A percentile compares a stretch with the other conserved stretches of the same genome.
Evolutionary conservation across 2,329 filamentous ascomycete genomes (phyloP).

Genomic region (Ophiocordyceps robertsii): DNA sequence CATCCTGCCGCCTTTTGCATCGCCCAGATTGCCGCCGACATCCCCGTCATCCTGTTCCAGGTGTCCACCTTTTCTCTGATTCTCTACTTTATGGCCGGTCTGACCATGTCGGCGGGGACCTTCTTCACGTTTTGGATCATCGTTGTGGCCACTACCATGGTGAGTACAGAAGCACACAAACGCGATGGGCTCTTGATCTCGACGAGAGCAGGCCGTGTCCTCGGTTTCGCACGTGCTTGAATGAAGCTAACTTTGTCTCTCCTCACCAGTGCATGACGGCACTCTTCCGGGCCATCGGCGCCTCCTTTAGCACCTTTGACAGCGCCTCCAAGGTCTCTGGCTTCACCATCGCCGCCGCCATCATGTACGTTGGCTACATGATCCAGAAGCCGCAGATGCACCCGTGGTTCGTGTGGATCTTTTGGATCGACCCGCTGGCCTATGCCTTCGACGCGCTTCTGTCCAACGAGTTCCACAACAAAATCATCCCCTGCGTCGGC

Average conservation of each 20-base stretch:
- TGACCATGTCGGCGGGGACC: slow-evolving; percentile 32
- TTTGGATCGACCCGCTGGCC: slow-evolving; percentile 53
- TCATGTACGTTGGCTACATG: slow-evolving; percentile 53
- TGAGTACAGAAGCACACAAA: slow-evolving; percentile 14
- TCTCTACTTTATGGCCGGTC: slow-evolving; percentile 50
- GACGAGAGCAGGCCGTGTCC: too few species aligned
- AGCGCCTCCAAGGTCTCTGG: slow-evolving; percentile 44
- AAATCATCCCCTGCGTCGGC: slow-evolving; percentile 36
- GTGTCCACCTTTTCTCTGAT: slow-evolving; percentile 42
- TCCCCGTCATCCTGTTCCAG: slow-evolving; percentile 45
- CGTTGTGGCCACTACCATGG: slow-evolving; percentile 35
- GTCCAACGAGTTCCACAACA: slow-evolving; percentile 54
- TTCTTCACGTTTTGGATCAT: slow-evolving; percentile 53
- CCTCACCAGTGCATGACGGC: slow-evolving; percentile 38
- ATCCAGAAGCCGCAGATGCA: slow-evolving; percentile 49
- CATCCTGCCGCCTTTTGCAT: slow-evolving; percentile 47
- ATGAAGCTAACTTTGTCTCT: background rate
- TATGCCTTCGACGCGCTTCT: slow-evolving; percentile 58
- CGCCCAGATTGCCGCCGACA: slow-evolving; percentile 38
- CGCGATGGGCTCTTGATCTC: background rate
- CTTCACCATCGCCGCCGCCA: slow-evolving; percentile 31
- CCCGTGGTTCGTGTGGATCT: slow-evolving; percentile 49
- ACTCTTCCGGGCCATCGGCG: slow-evolving; percentile 41
- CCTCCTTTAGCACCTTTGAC: slow-evolving; percentile 42
- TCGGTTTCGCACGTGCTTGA: slow-evolving; percentile 1